Evolutionary conservation across 2,329 filamentous ascomycete species (phyloP).

Genomic region (Neoascochyta sp.): DNA sequence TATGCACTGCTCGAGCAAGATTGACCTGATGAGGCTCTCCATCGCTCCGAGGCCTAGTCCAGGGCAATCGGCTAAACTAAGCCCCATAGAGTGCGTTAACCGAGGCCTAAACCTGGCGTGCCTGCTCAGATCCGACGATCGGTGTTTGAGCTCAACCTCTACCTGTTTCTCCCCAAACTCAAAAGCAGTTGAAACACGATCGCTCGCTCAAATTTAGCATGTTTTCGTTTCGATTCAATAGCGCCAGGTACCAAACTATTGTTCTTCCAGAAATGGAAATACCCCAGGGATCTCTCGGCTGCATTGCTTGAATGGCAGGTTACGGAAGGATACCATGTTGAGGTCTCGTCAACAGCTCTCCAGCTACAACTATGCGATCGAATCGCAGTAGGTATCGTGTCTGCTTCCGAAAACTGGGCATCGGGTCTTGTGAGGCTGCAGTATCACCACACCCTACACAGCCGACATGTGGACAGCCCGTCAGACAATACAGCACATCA

Average conservation of each 20-base stretch:
- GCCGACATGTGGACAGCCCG: constrained; percentile 6
- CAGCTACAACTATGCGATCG: constrained; percentile 1
- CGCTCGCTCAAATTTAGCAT: constrained; percentile 21
- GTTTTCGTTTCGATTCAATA: constrained; percentile 12
- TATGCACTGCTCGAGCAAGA: no score
- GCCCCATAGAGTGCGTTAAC: no score
- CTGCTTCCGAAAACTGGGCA: constrained; percentile 1
- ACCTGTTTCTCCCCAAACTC: constrained; percentile 10
- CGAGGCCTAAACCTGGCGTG: no score
- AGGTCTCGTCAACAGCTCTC: no score
- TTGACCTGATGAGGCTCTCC: no score
- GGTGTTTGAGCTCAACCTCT: constrained; percentile 10
- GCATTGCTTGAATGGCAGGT: not conserved
- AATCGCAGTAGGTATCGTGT: no score
- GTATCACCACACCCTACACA: no score
- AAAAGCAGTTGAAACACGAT: constrained; percentile 12
- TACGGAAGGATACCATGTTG: constrained; percentile 1
- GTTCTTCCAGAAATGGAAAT: constrained; percentile 2
- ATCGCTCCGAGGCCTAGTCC: no score
- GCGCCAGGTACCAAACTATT: constrained; percentile 4
- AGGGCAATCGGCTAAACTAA: no score
- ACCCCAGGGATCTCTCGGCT: constrained; percentile 3
- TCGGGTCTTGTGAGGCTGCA: no score
- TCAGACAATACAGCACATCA: no score
- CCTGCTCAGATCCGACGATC: no score